phyloP scores from a whole-genome alignment of 2,329 filamentous ascomycete genomes.

The Hymenotorrendiella dingleyae region DNA sequence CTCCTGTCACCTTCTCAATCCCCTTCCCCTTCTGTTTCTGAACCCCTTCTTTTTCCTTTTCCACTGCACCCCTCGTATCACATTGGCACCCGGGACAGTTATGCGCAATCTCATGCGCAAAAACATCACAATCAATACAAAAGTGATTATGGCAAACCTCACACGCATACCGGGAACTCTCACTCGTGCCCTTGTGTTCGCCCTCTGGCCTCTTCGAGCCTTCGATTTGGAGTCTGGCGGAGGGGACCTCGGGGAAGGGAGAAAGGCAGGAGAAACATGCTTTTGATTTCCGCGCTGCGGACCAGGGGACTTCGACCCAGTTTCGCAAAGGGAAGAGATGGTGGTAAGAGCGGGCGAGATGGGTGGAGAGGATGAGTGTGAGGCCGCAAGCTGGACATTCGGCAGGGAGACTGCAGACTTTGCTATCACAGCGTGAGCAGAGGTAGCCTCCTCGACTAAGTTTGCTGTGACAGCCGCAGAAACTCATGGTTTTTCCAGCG shows the following conservation, averaged over 20 bases:
- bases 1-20: neutral
- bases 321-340: constrained; percentile 86
- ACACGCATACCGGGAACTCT: constrained; percentile 85
- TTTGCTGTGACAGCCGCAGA: constrained; percentile 87
- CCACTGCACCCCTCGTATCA: constrained; percentile 16
- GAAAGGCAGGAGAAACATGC: constrained; percentile 76
- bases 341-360: constrained; percentile 87
- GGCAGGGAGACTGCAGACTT: constrained; percentile 83
- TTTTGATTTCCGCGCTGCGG: constrained; percentile 47
- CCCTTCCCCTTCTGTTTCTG: no score
- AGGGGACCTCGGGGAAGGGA: constrained; percentile 54
- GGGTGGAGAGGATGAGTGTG: constrained; percentile 89
- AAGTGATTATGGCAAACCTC: constrained; percentile 84
- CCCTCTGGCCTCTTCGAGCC: constrained; percentile 23
- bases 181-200: constrained; percentile 61
- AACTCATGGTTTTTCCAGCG: constrained; percentile 55
- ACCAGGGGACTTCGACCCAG: constrained; percentile 87
- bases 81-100: constrained; percentile 81
- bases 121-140: constrained; percentile 96
- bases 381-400: constrained; percentile 89
- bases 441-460: constrained; percentile 79
- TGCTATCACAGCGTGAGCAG: constrained; percentile 81
- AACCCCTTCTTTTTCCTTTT: no score
- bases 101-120: constrained; percentile 88
- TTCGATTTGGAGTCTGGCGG: neutral